Conservation (phyloP, 108 stramenopile genomes). For the Chaetoceros muelleri region DNA sequence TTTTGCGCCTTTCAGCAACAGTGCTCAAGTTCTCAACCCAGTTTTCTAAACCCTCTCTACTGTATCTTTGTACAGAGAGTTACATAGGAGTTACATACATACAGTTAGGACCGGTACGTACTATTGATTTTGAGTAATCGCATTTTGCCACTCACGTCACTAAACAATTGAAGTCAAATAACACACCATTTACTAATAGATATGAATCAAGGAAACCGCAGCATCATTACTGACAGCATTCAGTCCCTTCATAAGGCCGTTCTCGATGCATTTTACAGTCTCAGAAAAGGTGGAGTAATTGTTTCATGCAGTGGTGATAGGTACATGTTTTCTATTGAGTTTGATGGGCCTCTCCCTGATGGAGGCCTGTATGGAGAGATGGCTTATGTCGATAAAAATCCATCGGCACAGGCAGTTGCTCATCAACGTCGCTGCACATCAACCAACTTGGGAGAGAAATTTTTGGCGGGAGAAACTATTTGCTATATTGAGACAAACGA, state of each 20-base stretch:
- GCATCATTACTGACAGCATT: not conserved
- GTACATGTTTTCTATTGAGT: conserved; percentile 7
- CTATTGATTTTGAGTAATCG: too few species aligned
- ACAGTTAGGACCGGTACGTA: too few species aligned
- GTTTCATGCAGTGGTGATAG: conserved; percentile 7
- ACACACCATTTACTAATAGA: too few species aligned
- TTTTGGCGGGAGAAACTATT: conserved; percentile 5
- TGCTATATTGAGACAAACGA: conserved; percentile 3
- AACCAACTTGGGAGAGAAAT: conserved; percentile 2
- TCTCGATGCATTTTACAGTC: conserved; percentile 1
- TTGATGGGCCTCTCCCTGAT: conserved; percentile 2
- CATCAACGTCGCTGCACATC: not conserved
- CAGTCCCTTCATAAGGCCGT: conserved; percentile 6
- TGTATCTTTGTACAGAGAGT: too few species aligned
- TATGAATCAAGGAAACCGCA: too few species aligned
- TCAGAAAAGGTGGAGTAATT: conserved; percentile 4
- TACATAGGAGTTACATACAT: too few species aligned
- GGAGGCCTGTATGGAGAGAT: conserved; percentile 7
- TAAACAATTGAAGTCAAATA: too few species aligned
- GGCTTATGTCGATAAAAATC: conserved; percentile 2
- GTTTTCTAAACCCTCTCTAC: too few species aligned
- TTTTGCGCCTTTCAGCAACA: too few species aligned
- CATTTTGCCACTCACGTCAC: too few species aligned
- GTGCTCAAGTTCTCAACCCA: too few species aligned
- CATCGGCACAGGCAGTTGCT: conserved; percentile 5